phyloP scores from a whole-genome alignment of 2,329 filamentous ascomycete genomes.

The Fusarium dimerum region DNA sequence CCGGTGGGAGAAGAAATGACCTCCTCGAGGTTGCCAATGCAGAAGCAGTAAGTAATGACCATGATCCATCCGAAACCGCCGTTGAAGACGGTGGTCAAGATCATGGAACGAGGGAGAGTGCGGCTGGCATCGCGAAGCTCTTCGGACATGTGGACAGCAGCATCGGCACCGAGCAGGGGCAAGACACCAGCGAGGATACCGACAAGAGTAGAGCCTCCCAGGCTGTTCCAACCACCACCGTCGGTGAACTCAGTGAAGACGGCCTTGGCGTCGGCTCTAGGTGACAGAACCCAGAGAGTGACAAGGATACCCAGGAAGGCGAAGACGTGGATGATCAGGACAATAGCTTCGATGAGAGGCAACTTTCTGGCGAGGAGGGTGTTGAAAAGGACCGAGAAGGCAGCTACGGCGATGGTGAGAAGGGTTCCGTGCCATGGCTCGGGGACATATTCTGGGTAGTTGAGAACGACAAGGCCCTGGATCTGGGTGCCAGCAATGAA shows the following conservation, averaged over 20 bases:
- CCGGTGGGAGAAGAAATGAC: conserved; percentile 20
- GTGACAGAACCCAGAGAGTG: conserved; percentile 25
- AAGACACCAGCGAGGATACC: conserved; percentile 22
- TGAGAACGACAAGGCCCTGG: conserved; percentile 44
- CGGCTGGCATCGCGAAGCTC: conserved; percentile 22
- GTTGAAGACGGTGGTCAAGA: conserved; percentile 21
- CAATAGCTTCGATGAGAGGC: conserved; percentile 11
- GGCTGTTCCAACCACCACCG: conserved; percentile 19
- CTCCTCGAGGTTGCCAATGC: conserved; percentile 20
- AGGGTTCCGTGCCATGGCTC: conserved; percentile 24
- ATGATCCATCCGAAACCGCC: conserved; percentile 26
- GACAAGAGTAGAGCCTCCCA: conserved; percentile 20
- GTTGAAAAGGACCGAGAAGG: conserved; percentile 19
- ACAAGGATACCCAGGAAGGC: conserved; percentile 24
- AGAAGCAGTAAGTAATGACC: conserved; percentile 25
- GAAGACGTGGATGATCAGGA: conserved; percentile 23
- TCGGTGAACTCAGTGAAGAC: conserved; percentile 24
- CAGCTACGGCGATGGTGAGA: conserved; percentile 14
- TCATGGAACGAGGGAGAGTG: conserved; percentile 21
- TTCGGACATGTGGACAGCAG: conserved; percentile 25
- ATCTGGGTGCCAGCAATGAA: conserved; percentile 47
- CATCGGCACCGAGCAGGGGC: conserved; percentile 21
- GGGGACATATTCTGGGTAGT: conserved; percentile 13
- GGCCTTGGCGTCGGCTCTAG: conserved; percentile 10
- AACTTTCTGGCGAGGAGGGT: conserved; percentile 19